Conservation (phyloP, 768 basidiomycete species). For the Suillus hirtellus region DNA sequence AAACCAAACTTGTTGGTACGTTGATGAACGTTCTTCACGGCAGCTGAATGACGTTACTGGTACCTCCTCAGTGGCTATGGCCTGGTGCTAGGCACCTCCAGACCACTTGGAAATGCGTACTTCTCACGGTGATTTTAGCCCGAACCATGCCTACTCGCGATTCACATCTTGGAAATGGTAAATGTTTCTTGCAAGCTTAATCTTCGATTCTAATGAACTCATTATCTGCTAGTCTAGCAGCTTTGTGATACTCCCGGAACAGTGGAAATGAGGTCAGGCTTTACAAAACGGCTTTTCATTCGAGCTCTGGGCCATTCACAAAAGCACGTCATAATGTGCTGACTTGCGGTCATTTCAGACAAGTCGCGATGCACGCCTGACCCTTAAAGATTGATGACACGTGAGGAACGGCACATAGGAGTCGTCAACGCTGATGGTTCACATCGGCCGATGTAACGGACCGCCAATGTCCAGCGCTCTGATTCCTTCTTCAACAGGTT, state of each 20-base stretch:
- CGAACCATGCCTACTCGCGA: not conserved
- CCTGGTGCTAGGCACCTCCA: not conserved
- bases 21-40: not conserved
- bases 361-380: not conserved
- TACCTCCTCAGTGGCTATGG: not conserved
- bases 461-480: not conserved
- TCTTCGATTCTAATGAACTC: not conserved
- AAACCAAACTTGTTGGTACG: not conserved
- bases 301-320: not conserved
- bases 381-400: not conserved
- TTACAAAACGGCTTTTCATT: not conserved
- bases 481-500: not conserved
- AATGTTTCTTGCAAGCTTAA: not conserved
- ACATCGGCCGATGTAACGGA: not conserved
- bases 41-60: not conserved
- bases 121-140: not conserved
- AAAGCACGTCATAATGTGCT: not conserved
- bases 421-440: not conserved
- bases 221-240: not conserved
- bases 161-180: not conserved
- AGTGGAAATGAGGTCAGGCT: not conserved
- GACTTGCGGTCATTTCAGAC: not conserved
- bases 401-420: constrained; percentile 2
- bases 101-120: not conserved
- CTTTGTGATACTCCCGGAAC: not conserved